A percentile compares a stretch with the other conserved stretches of the same genome.
Evolutionary conservation across 257 asterid genomes (phyloP).

Genomic region (Salvia rosmarinus): DNA sequence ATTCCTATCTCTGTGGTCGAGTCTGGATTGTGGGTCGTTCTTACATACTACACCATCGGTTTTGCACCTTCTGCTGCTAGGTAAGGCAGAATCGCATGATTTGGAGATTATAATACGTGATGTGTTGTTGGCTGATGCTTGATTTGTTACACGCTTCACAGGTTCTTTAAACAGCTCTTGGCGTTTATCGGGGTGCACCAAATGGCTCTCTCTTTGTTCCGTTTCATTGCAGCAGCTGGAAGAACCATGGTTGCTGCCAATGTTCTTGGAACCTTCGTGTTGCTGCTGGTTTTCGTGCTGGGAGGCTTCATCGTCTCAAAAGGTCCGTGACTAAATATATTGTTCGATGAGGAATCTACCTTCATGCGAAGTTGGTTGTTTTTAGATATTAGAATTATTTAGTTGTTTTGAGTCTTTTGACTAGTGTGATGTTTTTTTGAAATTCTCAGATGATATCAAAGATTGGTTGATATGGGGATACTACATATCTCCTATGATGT

Average conservation of each 20-base stretch:
- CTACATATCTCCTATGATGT: constrained; percentile 88
- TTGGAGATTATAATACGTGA: not conserved
- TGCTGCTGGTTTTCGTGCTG: constrained; percentile 65
- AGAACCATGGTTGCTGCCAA: constrained; percentile 72
- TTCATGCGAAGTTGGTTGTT: too few species aligned
- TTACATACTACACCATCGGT: constrained; percentile 84
- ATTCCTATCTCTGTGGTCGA: constrained; percentile 71
- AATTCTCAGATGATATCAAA: constrained; percentile 64
- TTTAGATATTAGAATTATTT: not conserved
- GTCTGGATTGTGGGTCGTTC: constrained; percentile 64
- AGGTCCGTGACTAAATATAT: constrained; percentile 41
- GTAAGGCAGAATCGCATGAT: constrained; percentile 31
- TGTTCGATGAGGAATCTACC: not conserved
- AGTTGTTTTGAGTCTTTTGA: too few species aligned
- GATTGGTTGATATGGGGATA: constrained; percentile 93
- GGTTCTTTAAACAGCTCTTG: constrained; percentile 77
- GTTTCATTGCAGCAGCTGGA: constrained; percentile 78
- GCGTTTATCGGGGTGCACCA: constrained; percentile 75
- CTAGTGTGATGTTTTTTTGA: not conserved
- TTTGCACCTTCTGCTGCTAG: constrained; percentile 79
- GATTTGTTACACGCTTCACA: constrained; percentile 25
- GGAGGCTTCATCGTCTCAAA: constrained; percentile 82
- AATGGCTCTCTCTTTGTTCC: constrained; percentile 81
- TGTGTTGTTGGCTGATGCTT: not conserved
- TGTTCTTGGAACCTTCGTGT: constrained; percentile 69